Conservation (phyloP, 2,329 filamentous ascomycete species). For the Cadophora sp. region DNA sequence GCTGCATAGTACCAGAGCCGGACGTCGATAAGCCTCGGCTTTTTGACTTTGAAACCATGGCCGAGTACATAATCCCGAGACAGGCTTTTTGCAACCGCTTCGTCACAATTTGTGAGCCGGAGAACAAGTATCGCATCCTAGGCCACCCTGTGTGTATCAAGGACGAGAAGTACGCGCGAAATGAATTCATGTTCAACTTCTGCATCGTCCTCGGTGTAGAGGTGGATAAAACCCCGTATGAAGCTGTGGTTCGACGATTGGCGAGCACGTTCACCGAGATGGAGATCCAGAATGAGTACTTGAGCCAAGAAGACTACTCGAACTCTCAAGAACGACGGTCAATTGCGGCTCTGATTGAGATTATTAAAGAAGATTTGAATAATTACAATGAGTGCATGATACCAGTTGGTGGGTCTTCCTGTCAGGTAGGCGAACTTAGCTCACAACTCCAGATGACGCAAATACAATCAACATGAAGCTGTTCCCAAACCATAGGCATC, state of each 20-base stretch:
- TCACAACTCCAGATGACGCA: slow-evolving; percentile 71
- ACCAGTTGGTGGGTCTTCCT: slow-evolving; percentile 73
- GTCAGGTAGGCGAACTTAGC: neutral
- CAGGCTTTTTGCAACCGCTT: slow-evolving; percentile 95
- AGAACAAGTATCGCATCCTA: slow-evolving; percentile 76
- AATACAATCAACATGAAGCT: slow-evolving; percentile 97
- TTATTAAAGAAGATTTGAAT: slow-evolving; percentile 85
- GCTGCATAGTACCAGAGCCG: slow-evolving; percentile 62
- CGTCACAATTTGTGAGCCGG: slow-evolving; percentile 77
- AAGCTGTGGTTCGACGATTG: slow-evolving; percentile 84
- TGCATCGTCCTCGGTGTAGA: slow-evolving; percentile 78
- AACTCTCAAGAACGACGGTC: slow-evolving; percentile 61
- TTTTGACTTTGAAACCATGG: slow-evolving; percentile 84
- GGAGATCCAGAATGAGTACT: slow-evolving; percentile 88
- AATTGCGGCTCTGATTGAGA: slow-evolving; percentile 85
- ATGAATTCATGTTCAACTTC: slow-evolving; percentile 99
- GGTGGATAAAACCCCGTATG: slow-evolving; percentile 78
- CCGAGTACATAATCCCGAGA: slow-evolving; percentile 92
- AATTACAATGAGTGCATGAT: slow-evolving; percentile 99
- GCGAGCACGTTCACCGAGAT: slow-evolving; percentile 86
- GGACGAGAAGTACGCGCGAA: slow-evolving; percentile 82
- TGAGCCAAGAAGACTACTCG: slow-evolving; percentile 59
- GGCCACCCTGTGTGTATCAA: slow-evolving; percentile 90
- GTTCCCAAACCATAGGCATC: slow-evolving; percentile 81
- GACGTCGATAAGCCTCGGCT: slow-evolving; percentile 64